Evolutionary conservation across 2,329 filamentous ascomycete species (phyloP).

Genomic region (Fusarium austroafricanum): DNA sequence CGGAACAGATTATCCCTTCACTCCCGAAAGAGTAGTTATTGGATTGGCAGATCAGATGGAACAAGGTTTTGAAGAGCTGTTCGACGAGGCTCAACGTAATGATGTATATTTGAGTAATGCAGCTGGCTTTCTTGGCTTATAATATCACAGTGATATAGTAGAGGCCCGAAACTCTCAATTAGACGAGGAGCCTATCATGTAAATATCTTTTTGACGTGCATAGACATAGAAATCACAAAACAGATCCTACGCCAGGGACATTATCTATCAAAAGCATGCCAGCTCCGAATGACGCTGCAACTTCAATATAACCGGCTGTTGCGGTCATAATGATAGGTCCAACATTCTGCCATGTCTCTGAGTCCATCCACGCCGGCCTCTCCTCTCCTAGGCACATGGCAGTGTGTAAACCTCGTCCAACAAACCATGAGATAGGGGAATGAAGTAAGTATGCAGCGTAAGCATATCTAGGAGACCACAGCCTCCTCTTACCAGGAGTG

Average conservation of each 20-base stretch:
- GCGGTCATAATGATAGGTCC: conserved; percentile 4
- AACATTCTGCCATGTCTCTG: conserved; percentile 3
- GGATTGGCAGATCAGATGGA: not conserved
- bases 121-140: too few species aligned
- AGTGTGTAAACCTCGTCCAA: not conserved
- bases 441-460: conserved; percentile 4
- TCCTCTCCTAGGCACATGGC: conserved; percentile 1
- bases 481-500: not conserved
- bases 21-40: not conserved
- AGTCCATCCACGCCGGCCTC: conserved; percentile 9
- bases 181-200: too few species aligned
- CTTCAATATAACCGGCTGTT: conserved; percentile 3
- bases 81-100: not conserved
- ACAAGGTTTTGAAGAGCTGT: not conserved
- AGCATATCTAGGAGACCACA: conserved; percentile 6
- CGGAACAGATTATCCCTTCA: conserved; percentile 9
- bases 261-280: conserved; percentile 2
- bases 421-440: conserved; percentile 6
- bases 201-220: too few species aligned
- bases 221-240: too few species aligned
- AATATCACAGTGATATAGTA: too few species aligned
- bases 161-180: too few species aligned
- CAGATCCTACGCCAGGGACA: not conserved
- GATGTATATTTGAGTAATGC: not conserved
- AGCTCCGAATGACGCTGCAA: not conserved